Percentiles rank a stretch among this genome's conserved stretches.
These are phyloP conservation scores for Podospora pseudocomata DNA, from an alignment of 495 filamentous ascomycete genomes.

Conservation along the genomic window DNA sequence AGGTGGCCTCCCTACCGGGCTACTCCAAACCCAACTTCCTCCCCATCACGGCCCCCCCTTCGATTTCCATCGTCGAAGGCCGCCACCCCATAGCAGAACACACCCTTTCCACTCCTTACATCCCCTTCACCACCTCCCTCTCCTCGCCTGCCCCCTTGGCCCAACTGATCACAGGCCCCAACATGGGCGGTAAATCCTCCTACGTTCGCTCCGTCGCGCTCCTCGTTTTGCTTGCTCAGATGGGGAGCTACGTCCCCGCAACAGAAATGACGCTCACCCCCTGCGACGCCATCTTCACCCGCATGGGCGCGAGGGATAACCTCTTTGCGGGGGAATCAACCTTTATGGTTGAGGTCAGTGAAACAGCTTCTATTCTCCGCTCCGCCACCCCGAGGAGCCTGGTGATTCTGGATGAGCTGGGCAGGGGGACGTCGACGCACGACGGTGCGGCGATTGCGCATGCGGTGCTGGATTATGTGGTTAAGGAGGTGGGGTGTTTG, in stretches of 20 bases:
- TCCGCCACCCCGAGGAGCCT: conserved; percentile 75
- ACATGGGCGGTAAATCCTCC: conserved; percentile 97
- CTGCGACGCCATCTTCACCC: conserved; percentile 87
- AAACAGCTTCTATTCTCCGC: conserved; percentile 87
- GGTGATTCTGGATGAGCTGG: conserved; percentile 93
- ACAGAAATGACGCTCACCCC: conserved; percentile 68
- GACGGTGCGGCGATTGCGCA: conserved; percentile 96
- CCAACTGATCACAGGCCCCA: conserved; percentile 89
- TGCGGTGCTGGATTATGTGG: conserved; percentile 80
- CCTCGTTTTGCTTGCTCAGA: conserved; percentile 88
- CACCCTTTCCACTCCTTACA: conserved; percentile 79
- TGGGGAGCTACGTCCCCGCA: conserved; percentile 92
- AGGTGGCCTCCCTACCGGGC: conserved; percentile 78
- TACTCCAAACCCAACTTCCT: conserved; percentile 83
- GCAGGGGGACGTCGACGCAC: conserved; percentile 87
- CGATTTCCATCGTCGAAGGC: conserved; percentile 69
- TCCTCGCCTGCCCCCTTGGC: conserved; percentile 58
- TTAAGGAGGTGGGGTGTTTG: conserved; percentile 67
- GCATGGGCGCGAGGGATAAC: conserved; percentile 97
- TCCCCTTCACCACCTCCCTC: conserved; percentile 83
- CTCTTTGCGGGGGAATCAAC: conserved; percentile 92
- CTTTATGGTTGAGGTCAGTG: conserved; percentile 96
- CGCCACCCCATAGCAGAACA: conserved; percentile 97
- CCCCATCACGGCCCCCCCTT: conserved; percentile 53
- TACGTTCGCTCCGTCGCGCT: conserved; percentile 92